Base-by-base conservation (phyloP, 331 rosid species). In the Rosa hybrid region DNA sequence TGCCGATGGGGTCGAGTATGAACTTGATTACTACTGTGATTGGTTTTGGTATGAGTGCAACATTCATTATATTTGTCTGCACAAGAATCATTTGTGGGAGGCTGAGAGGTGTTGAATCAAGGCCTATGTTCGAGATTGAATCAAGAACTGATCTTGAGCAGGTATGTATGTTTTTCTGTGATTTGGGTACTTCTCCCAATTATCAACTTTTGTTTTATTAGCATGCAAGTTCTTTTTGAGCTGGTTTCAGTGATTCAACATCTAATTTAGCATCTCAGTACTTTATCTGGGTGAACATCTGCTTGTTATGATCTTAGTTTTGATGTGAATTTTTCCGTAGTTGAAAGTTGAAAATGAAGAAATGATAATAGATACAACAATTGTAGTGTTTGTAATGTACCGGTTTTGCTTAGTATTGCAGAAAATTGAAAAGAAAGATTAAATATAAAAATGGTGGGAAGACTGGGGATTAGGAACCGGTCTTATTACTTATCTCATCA, bases 21-120 rank as follows among this genome's bases (percentile, higher is more conserved):
- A 92, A 92, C 88, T 86, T 91, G 89, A 77, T 89, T 67, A 95
- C 93, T 39, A 90, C 98, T 80, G 73, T 89, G 23, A 85, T 95
- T 82, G 99, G 99, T 60, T 95, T 95, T 86, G 99, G 96, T 59
- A 81, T 95, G 90, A 95, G 99, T 85, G 97, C 98, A 50, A 90
- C 98, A 67, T 95, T 95, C 86, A 95, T 95, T 68, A 92, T 95
- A 30, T 95, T 95, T 83, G 96, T 95, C 6, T 95, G 99, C 81
- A 80, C 99, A 18, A 92, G 97, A 91, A 86, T 95, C 80, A 88
- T 95, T 69, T 95, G 97, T 86, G 97, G 94, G 51, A 91, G 99
- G 84, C 77, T 91, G 34, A 78, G 94, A 74, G 80, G 88, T 42
- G 39, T 80, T 11, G 84, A 88, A 63, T 81, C 94, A 54, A 59